phyloP scores from a whole-genome alignment of 352 stramenopile genomes.

The Ophiocytium majus region DNA sequence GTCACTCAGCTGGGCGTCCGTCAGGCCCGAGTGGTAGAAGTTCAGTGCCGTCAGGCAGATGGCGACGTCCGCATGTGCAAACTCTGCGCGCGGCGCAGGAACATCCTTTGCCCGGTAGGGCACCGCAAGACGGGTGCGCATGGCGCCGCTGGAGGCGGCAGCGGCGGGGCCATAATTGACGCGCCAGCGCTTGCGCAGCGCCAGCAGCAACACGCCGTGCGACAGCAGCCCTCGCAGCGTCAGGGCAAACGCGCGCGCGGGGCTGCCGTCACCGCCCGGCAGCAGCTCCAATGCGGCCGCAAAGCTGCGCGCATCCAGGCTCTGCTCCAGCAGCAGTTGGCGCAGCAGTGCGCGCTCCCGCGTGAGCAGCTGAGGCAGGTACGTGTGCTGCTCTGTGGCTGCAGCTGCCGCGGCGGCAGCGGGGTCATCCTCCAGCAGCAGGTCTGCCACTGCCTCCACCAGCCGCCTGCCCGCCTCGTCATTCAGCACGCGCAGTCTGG shows the following conservation, averaged over 20 bases:
- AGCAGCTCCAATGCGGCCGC: not conserved
- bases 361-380: not conserved
- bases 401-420: not conserved
- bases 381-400: too few relatives aligned
- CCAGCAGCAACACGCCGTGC: not conserved
- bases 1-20: not conserved
- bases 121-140: not conserved
- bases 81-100: not conserved
- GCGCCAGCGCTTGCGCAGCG: conserved; percentile 16
- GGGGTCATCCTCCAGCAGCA: not conserved
- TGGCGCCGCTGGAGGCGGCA: too few relatives aligned
- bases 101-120: conserved; percentile 2
- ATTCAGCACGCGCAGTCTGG: not conserved
- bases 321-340: not conserved
- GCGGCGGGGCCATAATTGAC: not conserved
- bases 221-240: not conserved
- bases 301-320: not conserved
- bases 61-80: not conserved
- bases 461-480: not conserved
- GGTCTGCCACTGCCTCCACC: not conserved
- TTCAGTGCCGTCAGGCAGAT: not conserved
- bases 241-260: not conserved
- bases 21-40: not conserved
- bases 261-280: not conserved
- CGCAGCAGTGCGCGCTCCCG: not conserved